Conservation (phyloP, 129 eudicot genomes). For the Pulicaria dysenterica region DNA sequence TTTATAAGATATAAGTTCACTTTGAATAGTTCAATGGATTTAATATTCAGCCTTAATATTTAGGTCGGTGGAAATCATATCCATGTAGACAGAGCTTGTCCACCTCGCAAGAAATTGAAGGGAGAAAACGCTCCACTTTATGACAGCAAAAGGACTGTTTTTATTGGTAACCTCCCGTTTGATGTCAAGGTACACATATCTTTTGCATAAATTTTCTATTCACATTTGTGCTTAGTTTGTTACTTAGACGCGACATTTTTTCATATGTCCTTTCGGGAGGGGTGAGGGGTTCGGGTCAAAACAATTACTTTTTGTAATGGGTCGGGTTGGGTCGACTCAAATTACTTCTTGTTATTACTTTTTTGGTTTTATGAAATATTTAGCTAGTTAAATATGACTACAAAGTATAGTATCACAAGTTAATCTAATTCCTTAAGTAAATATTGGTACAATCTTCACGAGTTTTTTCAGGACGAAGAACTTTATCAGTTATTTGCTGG, state of each 20-base stretch:
- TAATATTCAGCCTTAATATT: constrained; percentile 17
- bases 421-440: neutral
- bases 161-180: constrained; percentile 92
- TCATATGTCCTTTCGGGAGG: too few species aligned
- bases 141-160: constrained; percentile 83
- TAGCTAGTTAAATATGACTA: neutral
- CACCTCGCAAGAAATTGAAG: constrained; percentile 96
- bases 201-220: neutral
- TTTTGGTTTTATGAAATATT: neutral
- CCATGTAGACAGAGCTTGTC: constrained; percentile 97
- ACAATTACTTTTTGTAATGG: neutral
- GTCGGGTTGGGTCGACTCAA: neutral
- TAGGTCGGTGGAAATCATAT: constrained; percentile 94
- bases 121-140: constrained; percentile 73
- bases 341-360: neutral
- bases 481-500: constrained; percentile 70
- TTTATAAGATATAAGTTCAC: neutral
- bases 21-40: too few species aligned
- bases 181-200: constrained; percentile 75
- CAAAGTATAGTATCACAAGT: neutral
- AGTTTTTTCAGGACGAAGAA: constrained; percentile 74
- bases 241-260: too few species aligned
- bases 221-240: neutral
- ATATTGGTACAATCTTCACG: neutral
- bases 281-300: neutral